Base-by-base conservation (phyloP, 2,329 filamentous ascomycete genomes). In the Phialocephala sp. region DNA sequence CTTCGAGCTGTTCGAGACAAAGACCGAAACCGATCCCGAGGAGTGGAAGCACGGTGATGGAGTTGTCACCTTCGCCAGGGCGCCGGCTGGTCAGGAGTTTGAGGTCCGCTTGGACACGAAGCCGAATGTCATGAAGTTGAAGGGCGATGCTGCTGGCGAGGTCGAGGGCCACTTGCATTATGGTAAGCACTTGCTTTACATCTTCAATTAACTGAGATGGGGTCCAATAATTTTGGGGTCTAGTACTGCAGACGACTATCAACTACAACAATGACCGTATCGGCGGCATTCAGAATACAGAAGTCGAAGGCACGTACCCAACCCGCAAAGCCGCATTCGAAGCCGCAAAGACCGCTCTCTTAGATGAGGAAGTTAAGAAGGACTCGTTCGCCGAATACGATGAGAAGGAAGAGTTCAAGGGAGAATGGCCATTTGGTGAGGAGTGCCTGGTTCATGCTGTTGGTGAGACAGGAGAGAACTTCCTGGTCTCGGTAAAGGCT, bases 391-490 rank as follows among this genome's bases (percentile, higher is more conserved):
- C 68, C 0, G 73, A 80, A 70, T 80, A 78, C 57, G 77, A 80
- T 47, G 73, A 75, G 61, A 73, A 74, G 22, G 74, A 75, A 12
- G 72, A 72, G 27, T 63, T 66, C 24, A 59, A 69, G 24, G 72
- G 67, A 2, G 66, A 79, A 63, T 82, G 80, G 80, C 80, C 80
- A 1, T 83, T 78, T 76, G 80, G 80, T 5, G 80, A 81, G 18
- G 79, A 82, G 27, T 77, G 79, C 2, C 64, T 81, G 1, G 77
- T 80, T 15, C 81, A 81, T 65, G 81, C 81, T 6, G 79, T 83
- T 1, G 75, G 76, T 0, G 72, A 77, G 52, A 79, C 73, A 8
- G 81, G 81, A 0, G 77, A 81, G 73, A 81, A 82, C 68, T 78
- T 75, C 54, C 67, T 72, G 2, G 74, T 82, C 5, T 72, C 75